Evolutionary conservation across 169 alveolate species (phyloP), one percentile per base, ranked within the genome.

Genomic region (Plasmodium ovale): DNA sequence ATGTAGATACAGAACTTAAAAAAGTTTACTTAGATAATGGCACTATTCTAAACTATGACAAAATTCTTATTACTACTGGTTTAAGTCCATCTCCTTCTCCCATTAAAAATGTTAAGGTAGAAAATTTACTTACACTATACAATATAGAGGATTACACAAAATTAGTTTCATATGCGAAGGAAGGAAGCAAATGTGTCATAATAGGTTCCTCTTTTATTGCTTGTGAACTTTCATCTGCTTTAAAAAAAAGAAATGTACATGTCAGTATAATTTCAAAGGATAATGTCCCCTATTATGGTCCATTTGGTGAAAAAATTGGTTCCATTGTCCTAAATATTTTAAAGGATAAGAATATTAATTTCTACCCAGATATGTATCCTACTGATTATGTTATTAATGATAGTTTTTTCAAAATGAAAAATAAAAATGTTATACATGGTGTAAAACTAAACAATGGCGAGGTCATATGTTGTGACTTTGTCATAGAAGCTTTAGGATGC

Each of bases 401-500:
- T 4, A 51, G 87, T 3, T 69, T 59, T 27, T 31, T 74, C 1
- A 60, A 70, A 25, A 47, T 53, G 16, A 70, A 73, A 42, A 92
- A 65, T 23, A 88, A 73, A 12, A 89, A 85, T 47, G 47, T 82
- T 14, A 87, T 94, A 16, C 93, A 91, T 53, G 94, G 92, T 9
- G 94, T 93, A 2, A 91, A 82, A 47, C 56, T 93, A 59, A 87
- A 82, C 58, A 91, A 64, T 29, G 94, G 93, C 0, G 72, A 87
- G 6, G 90, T 92, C 29, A 84, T 93, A 3, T 87, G 85, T 56
- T 95, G 95, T 21, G 96, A 94, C 49, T 88, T 67, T 16, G 96
- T 94, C 2, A 89, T 94, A 44, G 96, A 93, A 54, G 96, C 96
- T 3, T 92, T 94, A 49, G 96, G 96, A 9, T 77, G 96, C 21